phyloP scores from a whole-genome alignment of 352 stramenopile genomes.

The Pythium rhizo-oryzae region DNA sequence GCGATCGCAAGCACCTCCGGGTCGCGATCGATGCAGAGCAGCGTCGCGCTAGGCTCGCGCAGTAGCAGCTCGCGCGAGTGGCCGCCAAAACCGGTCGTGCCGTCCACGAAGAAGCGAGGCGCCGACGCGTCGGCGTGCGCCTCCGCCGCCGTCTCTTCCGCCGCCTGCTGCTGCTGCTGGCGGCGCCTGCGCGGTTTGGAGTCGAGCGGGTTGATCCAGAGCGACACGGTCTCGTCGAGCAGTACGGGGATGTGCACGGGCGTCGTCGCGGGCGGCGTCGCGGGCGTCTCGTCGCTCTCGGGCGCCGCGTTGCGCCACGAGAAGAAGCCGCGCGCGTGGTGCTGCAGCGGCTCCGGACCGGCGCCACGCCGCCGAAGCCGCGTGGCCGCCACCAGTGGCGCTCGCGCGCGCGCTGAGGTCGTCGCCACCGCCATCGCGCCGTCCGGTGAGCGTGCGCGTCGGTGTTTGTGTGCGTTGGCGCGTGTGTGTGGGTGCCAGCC shows the following conservation, averaged over 20 bases:
- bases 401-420: background rate
- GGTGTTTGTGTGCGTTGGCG: too few species aligned
- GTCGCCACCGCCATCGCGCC: background rate
- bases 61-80: slow-evolving; percentile 67
- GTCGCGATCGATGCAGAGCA: slow-evolving; percentile 86
- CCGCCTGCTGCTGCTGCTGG: background rate
- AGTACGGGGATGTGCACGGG: slow-evolving; percentile 63
- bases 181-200: slow-evolving; percentile 11
- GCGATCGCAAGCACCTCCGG: slow-evolving; percentile 68
- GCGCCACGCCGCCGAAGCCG: slow-evolving; percentile 7
- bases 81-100: slow-evolving; percentile 69
- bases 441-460: too few species aligned
- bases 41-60: slow-evolving; percentile 39
- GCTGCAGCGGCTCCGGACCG: background rate
- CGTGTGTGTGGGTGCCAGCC: background rate
- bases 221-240: slow-evolving; percentile 51
- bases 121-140: background rate
- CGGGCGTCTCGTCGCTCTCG: background rate
- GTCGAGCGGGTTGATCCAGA: slow-evolving; percentile 24
- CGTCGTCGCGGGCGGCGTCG: background rate
- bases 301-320: slow-evolving; percentile 17
- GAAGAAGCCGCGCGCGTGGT: slow-evolving; percentile 18
- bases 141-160: background rate
- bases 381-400: slow-evolving; percentile 3
- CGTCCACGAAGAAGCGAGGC: slow-evolving; percentile 68